phyloP scores from a whole-genome alignment of 352 stramenopile genomes.

The Pythium biforme region DNA sequence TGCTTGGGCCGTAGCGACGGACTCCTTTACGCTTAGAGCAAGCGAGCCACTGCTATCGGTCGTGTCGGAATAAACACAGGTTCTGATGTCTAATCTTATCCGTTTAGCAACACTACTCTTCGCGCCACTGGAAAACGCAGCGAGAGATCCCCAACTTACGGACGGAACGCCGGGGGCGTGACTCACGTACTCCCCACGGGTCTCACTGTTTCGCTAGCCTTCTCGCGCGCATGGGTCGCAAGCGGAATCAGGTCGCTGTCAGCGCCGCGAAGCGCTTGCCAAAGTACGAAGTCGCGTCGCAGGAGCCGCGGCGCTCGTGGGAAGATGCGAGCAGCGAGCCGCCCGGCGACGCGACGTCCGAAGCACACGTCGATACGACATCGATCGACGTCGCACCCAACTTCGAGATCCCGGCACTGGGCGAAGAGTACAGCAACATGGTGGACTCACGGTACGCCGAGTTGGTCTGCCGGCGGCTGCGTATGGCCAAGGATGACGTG shows the following conservation, averaged over 20 bases:
- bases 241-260: neutral
- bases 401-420: neutral
- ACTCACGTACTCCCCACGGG: no score
- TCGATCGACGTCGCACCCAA: neutral
- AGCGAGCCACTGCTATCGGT: no score
- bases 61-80: no score
- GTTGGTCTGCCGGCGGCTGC: conserved; percentile 1
- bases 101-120: no score
- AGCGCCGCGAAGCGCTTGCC: neutral
- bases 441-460: conserved; percentile 5
- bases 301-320: neutral
- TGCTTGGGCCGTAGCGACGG: no score
- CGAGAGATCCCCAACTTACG: no score
- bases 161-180: no score
- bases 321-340: neutral
- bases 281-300: neutral
- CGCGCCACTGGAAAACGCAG: no score
- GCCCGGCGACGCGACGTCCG: neutral
- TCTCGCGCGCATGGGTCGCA: neutral
- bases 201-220: no score
- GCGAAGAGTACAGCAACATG: neutral
- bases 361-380: neutral
- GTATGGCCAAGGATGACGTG: conserved; percentile 5
- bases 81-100: no score
- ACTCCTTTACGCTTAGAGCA: no score